These are phyloP conservation scores for Blastobotrys attinorum DNA, from an alignment of 805 yeast species.

Conservation along the genomic window DNA sequence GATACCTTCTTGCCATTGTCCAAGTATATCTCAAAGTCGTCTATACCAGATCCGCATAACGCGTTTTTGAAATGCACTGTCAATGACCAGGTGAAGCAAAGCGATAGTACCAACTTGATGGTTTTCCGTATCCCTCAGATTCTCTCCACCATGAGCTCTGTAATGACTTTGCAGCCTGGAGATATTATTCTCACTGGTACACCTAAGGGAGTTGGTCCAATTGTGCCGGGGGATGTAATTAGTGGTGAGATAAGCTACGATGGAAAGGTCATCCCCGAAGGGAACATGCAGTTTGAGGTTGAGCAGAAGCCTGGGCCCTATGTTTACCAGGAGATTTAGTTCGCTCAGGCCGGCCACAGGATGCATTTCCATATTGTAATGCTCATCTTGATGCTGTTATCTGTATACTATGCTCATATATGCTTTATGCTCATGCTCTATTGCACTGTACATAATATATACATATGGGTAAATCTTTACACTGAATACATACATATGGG, in stretches of 20 bases:
- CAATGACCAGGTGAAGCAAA: slow-evolving; percentile 63
- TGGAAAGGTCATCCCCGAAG: slow-evolving; percentile 48
- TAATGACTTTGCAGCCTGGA: slow-evolving; percentile 86
- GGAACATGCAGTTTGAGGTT: slow-evolving; percentile 43
- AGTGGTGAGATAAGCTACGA: slow-evolving; percentile 53
- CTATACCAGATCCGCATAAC: slow-evolving; percentile 66
- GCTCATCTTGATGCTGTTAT: too few species aligned
- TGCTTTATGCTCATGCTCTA: too few species aligned
- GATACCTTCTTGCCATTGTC: slow-evolving; percentile 94
- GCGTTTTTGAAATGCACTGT: slow-evolving; percentile 56
- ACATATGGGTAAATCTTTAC: too few species aligned
- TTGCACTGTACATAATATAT: too few species aligned
- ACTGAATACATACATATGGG: too few species aligned
- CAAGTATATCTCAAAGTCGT: slow-evolving; percentile 52
- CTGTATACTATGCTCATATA: too few species aligned
- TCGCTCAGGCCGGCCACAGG: too few species aligned
- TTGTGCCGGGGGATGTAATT: slow-evolving; percentile 71
- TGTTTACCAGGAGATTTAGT: slow-evolving; percentile 37
- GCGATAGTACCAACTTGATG: slow-evolving; percentile 74
- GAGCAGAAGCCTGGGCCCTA: slow-evolving; percentile 55
- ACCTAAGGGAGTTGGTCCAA: slow-evolving; percentile 92
- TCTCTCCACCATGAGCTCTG: slow-evolving; percentile 69
- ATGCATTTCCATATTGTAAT: too few species aligned
- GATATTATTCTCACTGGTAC: slow-evolving; percentile 93
- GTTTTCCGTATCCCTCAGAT: slow-evolving; percentile 78